phyloP scores from a whole-genome alignment of 2,329 filamentous ascomycete genomes.

The Alternaria sp. region DNA sequence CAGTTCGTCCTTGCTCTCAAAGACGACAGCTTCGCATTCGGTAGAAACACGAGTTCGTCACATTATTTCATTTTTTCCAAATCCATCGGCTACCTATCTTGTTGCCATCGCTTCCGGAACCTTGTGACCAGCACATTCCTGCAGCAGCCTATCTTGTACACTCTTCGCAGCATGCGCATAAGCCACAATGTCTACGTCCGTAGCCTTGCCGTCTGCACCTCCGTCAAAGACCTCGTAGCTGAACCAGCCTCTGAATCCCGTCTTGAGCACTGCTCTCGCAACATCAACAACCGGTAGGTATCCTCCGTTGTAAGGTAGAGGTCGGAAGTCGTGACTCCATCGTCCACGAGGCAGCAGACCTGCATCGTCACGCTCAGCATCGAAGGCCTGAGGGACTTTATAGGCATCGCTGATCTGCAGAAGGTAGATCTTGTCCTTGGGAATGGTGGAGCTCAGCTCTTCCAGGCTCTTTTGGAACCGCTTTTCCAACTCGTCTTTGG shows the following conservation, averaged over 20 bases:
- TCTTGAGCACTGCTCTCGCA: constrained; percentile 70
- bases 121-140: constrained; percentile 38
- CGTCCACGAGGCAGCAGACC: constrained; percentile 68
- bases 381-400: constrained; percentile 65
- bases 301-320: constrained; percentile 74
- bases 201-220: constrained; percentile 63
- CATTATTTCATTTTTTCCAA: too few relatives aligned
- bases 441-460: constrained; percentile 66
- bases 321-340: constrained; percentile 77
- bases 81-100: constrained; percentile 8
- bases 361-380: constrained; percentile 57
- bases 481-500: constrained; percentile 57
- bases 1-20: not conserved
- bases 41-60: not conserved
- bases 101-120: constrained; percentile 24
- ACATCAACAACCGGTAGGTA: constrained; percentile 75
- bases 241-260: constrained; percentile 73
- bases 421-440: constrained; percentile 75
- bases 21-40: not conserved
- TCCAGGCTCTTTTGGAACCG: constrained; percentile 65
- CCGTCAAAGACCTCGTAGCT: constrained; percentile 76
- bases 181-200: constrained; percentile 59
- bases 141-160: constrained; percentile 54
- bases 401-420: constrained; percentile 81
- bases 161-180: constrained; percentile 64